Evolutionary conservation across 139 green algal genomes (phyloP), one percentile per base, ranked within the genome.

Genomic region (Coccomyxa sp.): DNA sequence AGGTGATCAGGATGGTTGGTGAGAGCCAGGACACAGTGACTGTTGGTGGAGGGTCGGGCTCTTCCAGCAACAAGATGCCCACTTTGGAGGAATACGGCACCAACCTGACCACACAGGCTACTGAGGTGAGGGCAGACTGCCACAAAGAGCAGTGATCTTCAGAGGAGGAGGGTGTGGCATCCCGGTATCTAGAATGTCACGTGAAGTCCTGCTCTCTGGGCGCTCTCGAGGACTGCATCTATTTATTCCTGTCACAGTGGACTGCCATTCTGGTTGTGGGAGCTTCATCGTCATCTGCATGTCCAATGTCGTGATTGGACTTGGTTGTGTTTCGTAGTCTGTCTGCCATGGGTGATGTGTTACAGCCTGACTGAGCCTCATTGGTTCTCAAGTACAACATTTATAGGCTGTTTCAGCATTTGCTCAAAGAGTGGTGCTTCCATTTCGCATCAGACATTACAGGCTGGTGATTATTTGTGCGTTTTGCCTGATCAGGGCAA

Each of bases 1-100:
- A 97, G 91, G 97, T 99, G 13, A 98, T 99, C 83, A 94, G 97
- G 85, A 99, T 99, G 97, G 97, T 99, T 21, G 97, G 97, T 57
- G 97, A 99, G 92, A 95, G 88, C 88, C 94, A 98, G 89, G 97
- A 99, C 91, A 89, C 95, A 18, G 95, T 94, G 60, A 94, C 94
- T 58, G 96, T 93, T 67, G 95, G 96, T 32, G 92, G 92, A 77
- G 93, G 90, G 63, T 86, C 88, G 27, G 82, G 76, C 58, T 80
- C 82, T 27, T 94, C 95, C 84, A 93, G 85, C 83, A 98, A 97
- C 93, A 99, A 99, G 95, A 98, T 94, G 84, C 97, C 97, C 32
- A 99, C 97, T 10, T 90, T 99, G 79, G 95, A 98, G 89, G 97
- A 99, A 91, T 99, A 98, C 81, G 97, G 97, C 81, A 99, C 95